These are phyloP conservation scores for Lyophyllum atratum DNA, from an alignment of 768 basidiomycete genomes.

Conservation along the genomic window DNA sequence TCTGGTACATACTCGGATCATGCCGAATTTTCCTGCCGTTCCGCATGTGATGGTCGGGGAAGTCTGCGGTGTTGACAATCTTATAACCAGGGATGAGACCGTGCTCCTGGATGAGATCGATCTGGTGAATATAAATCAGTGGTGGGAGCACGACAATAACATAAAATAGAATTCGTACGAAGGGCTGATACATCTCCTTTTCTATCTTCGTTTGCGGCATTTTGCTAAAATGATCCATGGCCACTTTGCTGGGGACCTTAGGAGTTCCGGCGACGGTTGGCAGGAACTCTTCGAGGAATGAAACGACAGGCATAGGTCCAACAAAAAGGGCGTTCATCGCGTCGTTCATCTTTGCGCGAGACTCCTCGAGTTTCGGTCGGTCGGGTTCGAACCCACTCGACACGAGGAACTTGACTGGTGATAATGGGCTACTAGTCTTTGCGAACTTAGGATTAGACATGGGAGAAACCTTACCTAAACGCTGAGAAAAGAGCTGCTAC, in stretches of 20 bases:
- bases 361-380: background rate
- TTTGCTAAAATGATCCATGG: background rate
- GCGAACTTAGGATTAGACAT: background rate
- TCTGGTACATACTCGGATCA: slow-evolving; percentile 10
- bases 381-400: background rate
- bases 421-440: background rate
- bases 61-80: slow-evolving; percentile 15
- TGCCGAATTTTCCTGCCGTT: background rate
- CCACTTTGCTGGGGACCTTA: background rate
- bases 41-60: background rate
- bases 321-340: background rate
- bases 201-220: background rate
- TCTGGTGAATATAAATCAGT: background rate
- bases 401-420: background rate
- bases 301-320: slow-evolving; percentile 6
- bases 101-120: background rate
- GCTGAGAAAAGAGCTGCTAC: background rate
- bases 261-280: background rate
- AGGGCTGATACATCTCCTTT: slow-evolving; percentile 4
- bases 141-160: background rate
- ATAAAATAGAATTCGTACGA: background rate
- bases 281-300: slow-evolving; percentile 6
- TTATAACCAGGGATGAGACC: slow-evolving; percentile 7
- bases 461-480: background rate
- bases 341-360: background rate